Percentiles rank a stretch among this genome's conserved stretches.
Evolutionary conservation across 192 early-diverging fungal genomes (phyloP).

Genomic region (Podila minutissima): DNA sequence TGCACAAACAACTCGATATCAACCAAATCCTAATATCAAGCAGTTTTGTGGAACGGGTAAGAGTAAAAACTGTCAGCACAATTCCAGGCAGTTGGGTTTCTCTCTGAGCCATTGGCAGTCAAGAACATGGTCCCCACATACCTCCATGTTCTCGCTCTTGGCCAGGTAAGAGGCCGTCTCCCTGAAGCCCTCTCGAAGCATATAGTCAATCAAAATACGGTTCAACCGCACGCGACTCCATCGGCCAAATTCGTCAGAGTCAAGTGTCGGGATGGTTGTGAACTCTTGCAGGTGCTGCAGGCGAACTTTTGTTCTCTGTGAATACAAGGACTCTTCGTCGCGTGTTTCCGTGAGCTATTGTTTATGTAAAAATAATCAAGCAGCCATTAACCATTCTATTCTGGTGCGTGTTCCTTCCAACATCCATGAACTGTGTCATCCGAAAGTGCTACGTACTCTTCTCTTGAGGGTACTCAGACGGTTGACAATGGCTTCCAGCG

Average conservation of each 20-base stretch:
- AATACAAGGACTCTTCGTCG: slow-evolving; percentile 76
- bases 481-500: slow-evolving; percentile 72
- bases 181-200: slow-evolving; percentile 88
- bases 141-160: slow-evolving; percentile 69
- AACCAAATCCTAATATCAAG: slow-evolving; percentile 72
- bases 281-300: slow-evolving; percentile 84
- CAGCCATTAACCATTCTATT: not conserved
- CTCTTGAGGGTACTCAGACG: slow-evolving; percentile 77
- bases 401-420: not conserved
- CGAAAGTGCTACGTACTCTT: slow-evolving; percentile 60
- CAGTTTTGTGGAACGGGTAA: not conserved
- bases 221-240: slow-evolving; percentile 92
- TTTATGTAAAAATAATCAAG: not conserved
- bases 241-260: slow-evolving; percentile 77
- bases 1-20: slow-evolving; percentile 93
- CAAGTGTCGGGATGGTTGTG: slow-evolving; percentile 64
- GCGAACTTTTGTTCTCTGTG: slow-evolving; percentile 75
- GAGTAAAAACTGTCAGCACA: not conserved
- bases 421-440: too few species aligned
- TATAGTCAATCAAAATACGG: slow-evolving; percentile 94
- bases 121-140: slow-evolving; percentile 22
- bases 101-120: not conserved
- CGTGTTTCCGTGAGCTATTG: slow-evolving; percentile 75
- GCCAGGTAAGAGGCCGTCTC: slow-evolving; percentile 79
- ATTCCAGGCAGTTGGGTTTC: not conserved